Base-by-base conservation (phyloP, 164 flowering plant genomes). In the Macadamia tetraphylla region DNA sequence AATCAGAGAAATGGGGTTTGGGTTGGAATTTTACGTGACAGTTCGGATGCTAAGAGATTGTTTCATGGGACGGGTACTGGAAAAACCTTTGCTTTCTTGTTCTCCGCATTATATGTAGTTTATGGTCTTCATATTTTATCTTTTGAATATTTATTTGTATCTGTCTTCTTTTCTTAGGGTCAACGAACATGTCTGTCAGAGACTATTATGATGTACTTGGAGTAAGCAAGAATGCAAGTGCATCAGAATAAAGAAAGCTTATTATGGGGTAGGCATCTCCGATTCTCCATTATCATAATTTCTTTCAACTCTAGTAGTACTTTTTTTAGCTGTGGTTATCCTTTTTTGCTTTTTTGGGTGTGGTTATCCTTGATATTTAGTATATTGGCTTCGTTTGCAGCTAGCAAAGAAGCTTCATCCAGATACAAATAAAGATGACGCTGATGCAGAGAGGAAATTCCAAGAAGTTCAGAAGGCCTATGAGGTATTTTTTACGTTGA, bases 181-280 rank as follows among this genome's bases (percentile, higher is more conserved):
- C 79, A 72, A 75, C 74, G 14, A 78, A 31, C 17, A 76, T 77
- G 86, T 64, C 83, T 63, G 69, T 84, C 6, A 81, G 71, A 74
- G 91, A 87, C 79, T 94, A 76, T 70, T 94, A 91, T 67, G 90
- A 90, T 40, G 68, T 82, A n/a, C 98, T 94, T 78, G 98, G 97
- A 53, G 92, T 94, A n/a, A 84, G 75, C 85, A 90, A 75, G 80
- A 87, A 81, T 79, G 88, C 98, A n/a, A 81, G 74, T 73, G 71
- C 85, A 51, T 82, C 95, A 17, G 98, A 94, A 82, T 94, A 67
- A 94, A 94, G 85, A 92, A 89, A 80, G 95, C 98, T 51, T 94
- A 88, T 76, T 90, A 88, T 80, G 97, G 79, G 79, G 98, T 94
- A 76, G 14, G 94, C 75, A 56, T 69, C 40, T 15, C 29, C n/a